Conservation (phyloP, 169 alveolate species). For the Babesia caballi region DNA sequence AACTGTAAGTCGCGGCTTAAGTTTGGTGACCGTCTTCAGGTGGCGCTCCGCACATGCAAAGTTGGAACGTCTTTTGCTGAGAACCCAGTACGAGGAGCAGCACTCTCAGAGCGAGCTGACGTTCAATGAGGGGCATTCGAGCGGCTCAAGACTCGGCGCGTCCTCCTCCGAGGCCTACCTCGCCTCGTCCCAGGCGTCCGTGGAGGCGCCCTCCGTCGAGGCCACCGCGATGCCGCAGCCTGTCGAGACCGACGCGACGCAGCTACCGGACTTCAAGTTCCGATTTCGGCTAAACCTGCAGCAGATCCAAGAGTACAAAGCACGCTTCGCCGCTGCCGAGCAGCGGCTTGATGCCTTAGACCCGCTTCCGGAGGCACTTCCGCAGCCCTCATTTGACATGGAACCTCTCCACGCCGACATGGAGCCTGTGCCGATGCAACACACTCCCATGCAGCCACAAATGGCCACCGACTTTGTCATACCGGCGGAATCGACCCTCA, state of each 20-base stretch:
- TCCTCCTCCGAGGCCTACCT: no score
- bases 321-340: neutral
- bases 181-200: no score
- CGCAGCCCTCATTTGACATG: no score
- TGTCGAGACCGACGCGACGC: neutral
- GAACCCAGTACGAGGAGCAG: conserved; percentile 4
- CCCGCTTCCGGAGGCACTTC: neutral
- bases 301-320: conserved; percentile 50
- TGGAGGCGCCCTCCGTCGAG: neutral
- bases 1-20: conserved; percentile 15
- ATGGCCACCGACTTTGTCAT: neutral
- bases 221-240: neutral
- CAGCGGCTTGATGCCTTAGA: no score
- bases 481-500: neutral
- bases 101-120: neutral
- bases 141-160: no score
- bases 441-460: neutral
- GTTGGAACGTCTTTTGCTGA: conserved; percentile 1
- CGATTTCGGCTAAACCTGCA: conserved; percentile 41
- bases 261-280: neutral
- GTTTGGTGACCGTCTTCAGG: conserved; percentile 9
- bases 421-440: no score
- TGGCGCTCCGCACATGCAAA: conserved; percentile 24
- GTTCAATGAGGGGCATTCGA: neutral
- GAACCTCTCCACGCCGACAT: neutral